Evolutionary conservation across 2,329 filamentous ascomycete species (phyloP), one percentile per base, ranked within the genome.

Genomic region (Berkeleyomyces basicola): DNA sequence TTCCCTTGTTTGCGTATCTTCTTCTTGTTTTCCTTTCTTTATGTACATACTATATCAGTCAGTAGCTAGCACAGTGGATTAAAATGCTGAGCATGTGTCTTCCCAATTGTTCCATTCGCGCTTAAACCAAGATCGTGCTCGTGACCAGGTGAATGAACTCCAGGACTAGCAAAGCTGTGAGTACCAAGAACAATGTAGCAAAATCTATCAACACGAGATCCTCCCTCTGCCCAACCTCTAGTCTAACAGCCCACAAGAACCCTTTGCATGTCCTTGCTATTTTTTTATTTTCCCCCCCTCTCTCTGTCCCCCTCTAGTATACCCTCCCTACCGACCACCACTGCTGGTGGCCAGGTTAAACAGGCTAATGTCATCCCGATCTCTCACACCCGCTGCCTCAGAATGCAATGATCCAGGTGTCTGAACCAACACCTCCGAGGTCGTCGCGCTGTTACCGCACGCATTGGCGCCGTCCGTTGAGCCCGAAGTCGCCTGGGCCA

Each of bases 331-430:
- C 59, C 63, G 53, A 37, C 63, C 59, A 42, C 23, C 59, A 55
- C 51, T 55, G 31, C 51, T 55, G 7, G 59, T 61, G 7, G 63
- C 63, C 53, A 64, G 42, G 63, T 64, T 64, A 51, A 49, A 64
- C 59, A 64, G 39, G 31, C 59, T 64, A 46, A 64, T 64, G 46
- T 64, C 63, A 53, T 64, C 59, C 31, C 63, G 36, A 39, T 64
- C 63, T 37, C 63, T 49, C 9, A 64, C 63, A 37, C 59, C 44
- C 4, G 59, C 63, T 11, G 63, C 62, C 37, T 64, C 62, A 1
- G 62, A 61, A 10, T 44, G 40, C 7, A 64, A n/a, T 14, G 58
- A 49, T 39, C 39, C 61, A 6, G 61, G 61, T 7, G 61, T 63
- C 33, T 59, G 61, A n/a, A 31, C 57, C 14, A n/a, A 23, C 10